Base-by-base conservation (phyloP, 2,329 filamentous ascomycete genomes). In the Aspergillus ochraceoroseus region DNA sequence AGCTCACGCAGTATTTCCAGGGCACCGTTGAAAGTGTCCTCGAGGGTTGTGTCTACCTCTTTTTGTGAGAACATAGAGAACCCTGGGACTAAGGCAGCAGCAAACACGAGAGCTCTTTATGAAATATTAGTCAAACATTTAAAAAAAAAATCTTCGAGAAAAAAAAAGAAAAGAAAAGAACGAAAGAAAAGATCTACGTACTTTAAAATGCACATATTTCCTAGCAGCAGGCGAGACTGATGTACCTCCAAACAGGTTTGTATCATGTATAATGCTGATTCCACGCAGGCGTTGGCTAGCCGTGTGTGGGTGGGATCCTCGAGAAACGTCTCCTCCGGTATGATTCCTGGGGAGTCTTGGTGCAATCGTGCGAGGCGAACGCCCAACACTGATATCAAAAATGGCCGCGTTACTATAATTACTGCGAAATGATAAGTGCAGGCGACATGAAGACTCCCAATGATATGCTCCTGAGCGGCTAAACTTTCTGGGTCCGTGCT, bases 171-270 rank as follows among this genome's bases (percentile, higher is more conserved):
- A n/a, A n/a, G n/a, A n/a, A n/a, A n/a, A 3, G 6, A 9, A 17
- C 7, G 7, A 7, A 3, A 18, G 6, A 5, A 7, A 2, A 23
- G 11, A 2, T 12, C 8, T 3, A 49, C 71, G 58, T 57, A 77
- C 75, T 79, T 80, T 39, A 80, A 59, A 4, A 80, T 71, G 26
- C 73, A 75, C 76, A 79, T 77, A 39, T 79, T 79, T 6, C 67
- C 68, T 8, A 74, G 60, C 0, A 78, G 53, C 0, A 74, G 35
- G 0, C 63, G 60, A 2, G 70, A 64, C 6, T 65, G 65, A 7
- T 70, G 58, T 1, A 73, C 68, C 38, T 77, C 70, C 13, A 67
- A 31, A 51, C 75, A 77, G 12, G 73, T 75, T 35, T 78, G 73
- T 1, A 73, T 68, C 55, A 79, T 68, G 41, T 73, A 77, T 2